A percentile compares a stretch with the other conserved stretches of the same genome.
Evolutionary conservation across 805 yeast genomes (phyloP).

Genomic region (Nakazawaea sp.): DNA sequence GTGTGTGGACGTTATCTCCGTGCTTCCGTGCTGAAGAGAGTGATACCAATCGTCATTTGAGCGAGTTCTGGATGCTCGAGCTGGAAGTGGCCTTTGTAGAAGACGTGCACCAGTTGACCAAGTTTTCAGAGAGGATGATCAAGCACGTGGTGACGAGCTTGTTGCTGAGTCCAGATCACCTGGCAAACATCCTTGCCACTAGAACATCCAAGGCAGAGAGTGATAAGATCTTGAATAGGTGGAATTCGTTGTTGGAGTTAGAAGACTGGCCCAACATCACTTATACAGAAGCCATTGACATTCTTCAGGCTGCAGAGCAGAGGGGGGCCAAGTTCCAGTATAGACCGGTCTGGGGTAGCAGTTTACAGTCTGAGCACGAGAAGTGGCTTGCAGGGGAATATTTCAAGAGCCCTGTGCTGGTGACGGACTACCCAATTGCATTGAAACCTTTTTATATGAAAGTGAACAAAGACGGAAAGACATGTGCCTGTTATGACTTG

Average conservation of each 20-base stretch:
- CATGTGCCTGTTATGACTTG: conserved; percentile 88
- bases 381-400: conserved; percentile 75
- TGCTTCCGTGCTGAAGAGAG: conserved; percentile 92
- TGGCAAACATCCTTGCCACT: conserved; percentile 21
- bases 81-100: conserved; percentile 74
- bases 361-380: conserved; percentile 80
- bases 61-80: conserved; percentile 98
- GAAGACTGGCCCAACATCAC: conserved; percentile 64
- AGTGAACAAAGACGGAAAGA: conserved; percentile 33
- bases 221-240: conserved; percentile 35
- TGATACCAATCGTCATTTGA: conserved; percentile 83
- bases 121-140: conserved; percentile 65
- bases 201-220: conserved; percentile 20
- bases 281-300: conserved; percentile 66
- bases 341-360: conserved; percentile 61
- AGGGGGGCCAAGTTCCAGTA: conserved; percentile 30
- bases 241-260: conserved; percentile 44
- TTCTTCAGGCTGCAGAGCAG: conserved; percentile 30
- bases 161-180: conserved; percentile 19
- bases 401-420: conserved; percentile 73
- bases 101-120: conserved; percentile 52
- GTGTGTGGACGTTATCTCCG: conserved; percentile 88
- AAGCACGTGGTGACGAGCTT: conserved; percentile 35
- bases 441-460: conserved; percentile 94
- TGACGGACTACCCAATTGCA: conserved; percentile 75